A percentile compares a stretch with the other conserved stretches of the same genome.
Evolutionary conservation across 495 filamentous ascomycete species (phyloP).

Genomic region (Cenococcum geophilum): DNA sequence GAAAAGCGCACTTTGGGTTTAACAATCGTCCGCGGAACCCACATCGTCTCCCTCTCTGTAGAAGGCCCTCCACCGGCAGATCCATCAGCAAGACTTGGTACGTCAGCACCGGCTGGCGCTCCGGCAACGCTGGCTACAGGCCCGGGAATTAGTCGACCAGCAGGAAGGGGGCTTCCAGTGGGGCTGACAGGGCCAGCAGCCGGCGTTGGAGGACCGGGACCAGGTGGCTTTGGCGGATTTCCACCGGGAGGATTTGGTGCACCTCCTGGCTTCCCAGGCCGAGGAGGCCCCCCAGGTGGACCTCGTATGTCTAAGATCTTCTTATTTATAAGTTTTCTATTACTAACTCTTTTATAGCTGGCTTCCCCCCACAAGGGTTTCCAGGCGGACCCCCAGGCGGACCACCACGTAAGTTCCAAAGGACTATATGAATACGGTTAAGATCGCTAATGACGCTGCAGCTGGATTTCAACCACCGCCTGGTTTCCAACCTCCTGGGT

Average conservation of each 20-base stretch:
- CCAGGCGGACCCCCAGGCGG: conserved; percentile 25
- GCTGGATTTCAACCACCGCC: conserved; percentile 64
- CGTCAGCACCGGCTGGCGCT: conserved; percentile 61
- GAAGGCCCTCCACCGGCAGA: conserved; percentile 96
- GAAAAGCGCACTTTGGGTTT: conserved; percentile 95
- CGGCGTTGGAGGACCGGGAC: conserved; percentile 75
- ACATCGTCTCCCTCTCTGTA: conserved; percentile 89
- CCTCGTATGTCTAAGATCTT: conserved; percentile 49
- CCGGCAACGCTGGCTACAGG: conserved; percentile 64
- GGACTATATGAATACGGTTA: neutral
- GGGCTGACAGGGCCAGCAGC: conserved; percentile 85
- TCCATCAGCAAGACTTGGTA: conserved; percentile 80
- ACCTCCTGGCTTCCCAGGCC: conserved; percentile 55
- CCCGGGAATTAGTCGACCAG: conserved; percentile 85
- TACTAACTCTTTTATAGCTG: conserved; percentile 34
- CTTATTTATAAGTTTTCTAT: neutral
- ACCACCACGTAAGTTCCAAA: conserved; percentile 23
- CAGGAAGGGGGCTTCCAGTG: conserved; percentile 81
- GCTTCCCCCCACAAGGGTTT: conserved; percentile 41
- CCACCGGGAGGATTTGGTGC: conserved; percentile 68
- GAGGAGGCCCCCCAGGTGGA: conserved; percentile 54
- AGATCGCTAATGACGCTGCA: conserved; percentile 31
- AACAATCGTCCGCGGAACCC: conserved; percentile 87
- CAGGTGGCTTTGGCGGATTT: conserved; percentile 48
- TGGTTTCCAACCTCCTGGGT: conserved; percentile 56